Evolutionary conservation across 1,284 basidiomycete species (phyloP).

Genomic region (Pseudozyma pruni): DNA sequence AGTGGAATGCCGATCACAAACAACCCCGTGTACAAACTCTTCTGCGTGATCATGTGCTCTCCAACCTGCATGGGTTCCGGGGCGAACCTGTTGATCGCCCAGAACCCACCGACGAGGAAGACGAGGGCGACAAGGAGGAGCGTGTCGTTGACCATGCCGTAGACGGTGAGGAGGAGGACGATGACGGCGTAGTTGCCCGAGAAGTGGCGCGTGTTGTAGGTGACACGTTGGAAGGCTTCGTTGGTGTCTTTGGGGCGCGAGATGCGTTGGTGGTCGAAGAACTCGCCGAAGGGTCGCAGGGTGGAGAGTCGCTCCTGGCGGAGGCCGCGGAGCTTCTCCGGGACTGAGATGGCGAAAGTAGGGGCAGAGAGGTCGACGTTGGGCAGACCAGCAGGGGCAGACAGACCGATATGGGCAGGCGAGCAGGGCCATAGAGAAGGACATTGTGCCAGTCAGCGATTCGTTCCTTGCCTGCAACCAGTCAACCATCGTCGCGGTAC

Average conservation of each 20-base stretch:
- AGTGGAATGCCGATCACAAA: constrained; percentile 67
- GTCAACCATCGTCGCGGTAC: too few relatives aligned
- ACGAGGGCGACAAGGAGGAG: constrained; percentile 82
- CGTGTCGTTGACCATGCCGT: constrained; percentile 87
- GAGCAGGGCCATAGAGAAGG: too few relatives aligned
- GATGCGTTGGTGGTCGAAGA: constrained; percentile 86
- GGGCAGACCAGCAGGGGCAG: too few relatives aligned
- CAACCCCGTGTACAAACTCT: constrained; percentile 73
- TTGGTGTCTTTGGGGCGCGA: constrained; percentile 77
- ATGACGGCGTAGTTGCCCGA: constrained; percentile 83
- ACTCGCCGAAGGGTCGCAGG: constrained; percentile 76
- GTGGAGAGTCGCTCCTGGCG: constrained; percentile 84
- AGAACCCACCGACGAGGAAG: constrained; percentile 92
- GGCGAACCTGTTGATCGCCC: constrained; percentile 85
- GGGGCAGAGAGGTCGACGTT: background rate
- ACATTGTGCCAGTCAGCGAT: too few relatives aligned
- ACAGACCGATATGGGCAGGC: too few relatives aligned
- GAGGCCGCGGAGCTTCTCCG: constrained; percentile 52
- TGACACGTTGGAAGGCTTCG: constrained; percentile 76
- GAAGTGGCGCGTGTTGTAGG: constrained; percentile 80
- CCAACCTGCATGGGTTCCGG: constrained; percentile 74
- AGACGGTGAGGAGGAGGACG: constrained; percentile 82
- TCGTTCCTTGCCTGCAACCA: too few relatives aligned
- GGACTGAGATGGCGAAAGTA: constrained; percentile 31
- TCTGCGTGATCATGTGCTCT: constrained; percentile 81